phyloP scores from a whole-genome alignment of 495 filamentous ascomycete genomes.

The Amniculicola lignicola region DNA sequence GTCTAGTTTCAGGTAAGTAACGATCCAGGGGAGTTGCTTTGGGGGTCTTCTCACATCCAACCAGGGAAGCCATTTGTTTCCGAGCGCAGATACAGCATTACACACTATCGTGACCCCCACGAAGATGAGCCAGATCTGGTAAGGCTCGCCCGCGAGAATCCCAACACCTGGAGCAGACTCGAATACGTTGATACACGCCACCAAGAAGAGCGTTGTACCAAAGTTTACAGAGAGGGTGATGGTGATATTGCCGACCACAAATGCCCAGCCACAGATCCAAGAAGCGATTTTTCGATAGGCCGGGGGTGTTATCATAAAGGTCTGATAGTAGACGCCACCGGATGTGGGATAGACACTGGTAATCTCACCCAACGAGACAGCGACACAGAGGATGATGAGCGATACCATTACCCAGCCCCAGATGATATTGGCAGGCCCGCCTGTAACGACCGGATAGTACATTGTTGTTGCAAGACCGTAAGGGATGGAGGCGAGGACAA shows the following conservation, averaged over 20 bases:
- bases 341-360: constrained; percentile 56
- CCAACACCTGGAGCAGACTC: constrained; percentile 36
- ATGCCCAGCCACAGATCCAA: constrained; percentile 67
- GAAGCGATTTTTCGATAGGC: constrained; percentile 46
- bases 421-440: constrained; percentile 58
- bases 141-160: constrained; percentile 47
- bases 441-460: constrained; percentile 34
- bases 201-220: constrained; percentile 55
- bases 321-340: constrained; percentile 56
- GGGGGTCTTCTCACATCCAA: constrained; percentile 48
- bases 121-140: constrained; percentile 63
- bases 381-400: constrained; percentile 54
- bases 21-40: neutral
- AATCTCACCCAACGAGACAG: constrained; percentile 56
- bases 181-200: constrained; percentile 55
- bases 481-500: constrained; percentile 44
- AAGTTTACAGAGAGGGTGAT: constrained; percentile 69
- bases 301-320: constrained; percentile 52
- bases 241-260: constrained; percentile 66
- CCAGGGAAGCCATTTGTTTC: constrained; percentile 55
- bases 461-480: constrained; percentile 37
- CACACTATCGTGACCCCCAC: constrained; percentile 59
- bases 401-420: constrained; percentile 59
- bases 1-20: constrained; percentile 42
- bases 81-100: constrained; percentile 57